phyloP scores from a whole-genome alignment of 2,329 filamentous ascomycete genomes.

The Aspergillus unguis region DNA sequence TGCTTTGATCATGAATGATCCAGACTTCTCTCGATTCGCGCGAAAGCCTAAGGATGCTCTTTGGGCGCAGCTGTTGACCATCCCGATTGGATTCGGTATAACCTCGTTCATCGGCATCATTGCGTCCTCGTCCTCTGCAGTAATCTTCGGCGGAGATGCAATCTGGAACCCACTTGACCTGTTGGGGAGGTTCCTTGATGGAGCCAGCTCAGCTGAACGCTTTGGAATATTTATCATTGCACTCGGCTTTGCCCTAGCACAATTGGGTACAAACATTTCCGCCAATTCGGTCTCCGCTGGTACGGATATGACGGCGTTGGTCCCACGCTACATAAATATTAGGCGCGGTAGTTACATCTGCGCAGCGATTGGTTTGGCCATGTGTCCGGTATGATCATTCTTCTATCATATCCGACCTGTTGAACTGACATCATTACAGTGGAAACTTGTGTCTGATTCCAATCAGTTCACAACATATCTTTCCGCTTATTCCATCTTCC shows the following conservation, averaged over 20 bases:
- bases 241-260: constrained; percentile 69
- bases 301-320: constrained; percentile 75
- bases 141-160: constrained; percentile 60
- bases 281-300: constrained; percentile 82
- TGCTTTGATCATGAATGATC: constrained; percentile 74
- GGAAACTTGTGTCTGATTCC: constrained; percentile 66
- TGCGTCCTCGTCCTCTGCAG: constrained; percentile 63
- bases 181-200: constrained; percentile 64
- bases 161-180: constrained; percentile 73
- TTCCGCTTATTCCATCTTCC: constrained; percentile 86
- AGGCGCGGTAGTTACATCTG: constrained; percentile 84
- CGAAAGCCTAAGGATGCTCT: constrained; percentile 70
- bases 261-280: constrained; percentile 82
- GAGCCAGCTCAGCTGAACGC: constrained; percentile 64
- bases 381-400: constrained; percentile 63
- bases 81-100: constrained; percentile 68
- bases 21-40: constrained; percentile 83
- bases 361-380: constrained; percentile 72
- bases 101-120: constrained; percentile 85
- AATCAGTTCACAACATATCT: constrained; percentile 92
- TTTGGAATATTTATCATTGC: constrained; percentile 75
- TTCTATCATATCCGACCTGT: neutral
- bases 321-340: constrained; percentile 79
- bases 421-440: constrained; percentile 26
- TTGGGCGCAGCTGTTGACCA: constrained; percentile 74